phyloP scores from a whole-genome alignment of 768 basidiomycete genomes.

The Kwoniella europaea region DNA sequence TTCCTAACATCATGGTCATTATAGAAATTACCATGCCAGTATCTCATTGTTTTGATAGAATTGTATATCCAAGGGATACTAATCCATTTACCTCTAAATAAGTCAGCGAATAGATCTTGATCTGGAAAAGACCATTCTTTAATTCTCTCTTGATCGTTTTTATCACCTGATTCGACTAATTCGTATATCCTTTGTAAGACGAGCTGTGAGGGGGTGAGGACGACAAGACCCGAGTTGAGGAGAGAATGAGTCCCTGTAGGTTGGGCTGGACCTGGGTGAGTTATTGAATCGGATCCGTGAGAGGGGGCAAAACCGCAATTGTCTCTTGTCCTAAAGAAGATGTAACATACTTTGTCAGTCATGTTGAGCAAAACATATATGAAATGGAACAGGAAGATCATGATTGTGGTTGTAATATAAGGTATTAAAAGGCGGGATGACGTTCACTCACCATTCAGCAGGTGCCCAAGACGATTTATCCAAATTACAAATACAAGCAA shows the following conservation, averaged over 20 bases:
- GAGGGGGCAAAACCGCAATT: conserved; percentile 77
- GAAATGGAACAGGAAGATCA: neutral
- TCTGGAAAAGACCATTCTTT: conserved; percentile 75
- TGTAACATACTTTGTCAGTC: neutral
- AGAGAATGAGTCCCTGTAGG: conserved; percentile 75
- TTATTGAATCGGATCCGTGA: conserved; percentile 60
- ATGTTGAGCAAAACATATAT: neutral
- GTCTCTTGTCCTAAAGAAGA: conserved; percentile 72
- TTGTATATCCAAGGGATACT: conserved; percentile 61
- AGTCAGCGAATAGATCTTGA: conserved; percentile 81
- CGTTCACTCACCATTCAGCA: conserved; percentile 68
- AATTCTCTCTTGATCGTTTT: conserved; percentile 59
- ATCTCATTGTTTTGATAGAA: conserved; percentile 79
- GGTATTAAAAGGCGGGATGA: neutral
- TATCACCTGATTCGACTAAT: conserved; percentile 63
- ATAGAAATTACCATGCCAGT: conserved; percentile 73
- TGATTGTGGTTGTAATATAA: no score
- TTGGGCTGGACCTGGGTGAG: conserved; percentile 50
- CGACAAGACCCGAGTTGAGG: conserved; percentile 83
- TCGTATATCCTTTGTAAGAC: conserved; percentile 64
- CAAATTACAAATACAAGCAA: conserved; percentile 92
- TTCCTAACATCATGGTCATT: conserved; percentile 79
- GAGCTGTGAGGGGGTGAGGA: conserved; percentile 72
- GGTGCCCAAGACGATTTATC: conserved; percentile 81
- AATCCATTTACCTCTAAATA: conserved; percentile 66